phyloP scores from a whole-genome alignment of 2,329 filamentous ascomycete species.

The Ophiocordyceps polyrhachis-furcata region DNA sequence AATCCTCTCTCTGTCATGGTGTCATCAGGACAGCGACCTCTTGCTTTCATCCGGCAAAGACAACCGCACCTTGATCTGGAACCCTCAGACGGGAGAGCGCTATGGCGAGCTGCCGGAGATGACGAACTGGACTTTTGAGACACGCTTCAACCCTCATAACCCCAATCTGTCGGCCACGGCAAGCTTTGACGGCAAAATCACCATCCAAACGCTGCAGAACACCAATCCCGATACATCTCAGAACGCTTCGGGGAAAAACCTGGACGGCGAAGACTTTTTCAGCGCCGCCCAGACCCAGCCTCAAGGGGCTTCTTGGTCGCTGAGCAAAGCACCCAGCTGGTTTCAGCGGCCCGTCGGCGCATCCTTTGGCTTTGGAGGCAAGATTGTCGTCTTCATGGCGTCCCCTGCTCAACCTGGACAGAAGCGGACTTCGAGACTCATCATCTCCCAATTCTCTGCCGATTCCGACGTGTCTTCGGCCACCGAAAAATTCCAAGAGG shows the following conservation, averaged over 20 bases:
- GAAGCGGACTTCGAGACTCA: constrained; percentile 52
- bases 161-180: constrained; percentile 85
- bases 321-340: constrained; percentile 79
- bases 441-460: constrained; percentile 73
- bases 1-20: constrained; percentile 89
- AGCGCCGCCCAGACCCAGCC: constrained; percentile 82
- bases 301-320: constrained; percentile 74
- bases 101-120: constrained; percentile 91
- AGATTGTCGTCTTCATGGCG: constrained; percentile 59
- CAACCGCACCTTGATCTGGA: constrained; percentile 90
- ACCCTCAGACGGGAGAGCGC: constrained; percentile 72
- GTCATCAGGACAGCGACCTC: constrained; percentile 71
- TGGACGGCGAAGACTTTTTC: constrained; percentile 94
- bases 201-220: constrained; percentile 83
- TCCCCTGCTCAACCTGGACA: constrained; percentile 41
- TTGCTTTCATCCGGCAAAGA: constrained; percentile 91
- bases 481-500: constrained; percentile 72
- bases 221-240: constrained; percentile 64
- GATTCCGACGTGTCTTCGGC: constrained; percentile 71
- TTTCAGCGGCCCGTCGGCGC: constrained; percentile 68
- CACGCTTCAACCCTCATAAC: constrained; percentile 83
- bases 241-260: constrained; percentile 42
- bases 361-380: constrained; percentile 90
- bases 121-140: constrained; percentile 98
- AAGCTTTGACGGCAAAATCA: constrained; percentile 93